Conservation (phyloP, 768 basidiomycete genomes). For the Xerocomellus amylosporus region DNA sequence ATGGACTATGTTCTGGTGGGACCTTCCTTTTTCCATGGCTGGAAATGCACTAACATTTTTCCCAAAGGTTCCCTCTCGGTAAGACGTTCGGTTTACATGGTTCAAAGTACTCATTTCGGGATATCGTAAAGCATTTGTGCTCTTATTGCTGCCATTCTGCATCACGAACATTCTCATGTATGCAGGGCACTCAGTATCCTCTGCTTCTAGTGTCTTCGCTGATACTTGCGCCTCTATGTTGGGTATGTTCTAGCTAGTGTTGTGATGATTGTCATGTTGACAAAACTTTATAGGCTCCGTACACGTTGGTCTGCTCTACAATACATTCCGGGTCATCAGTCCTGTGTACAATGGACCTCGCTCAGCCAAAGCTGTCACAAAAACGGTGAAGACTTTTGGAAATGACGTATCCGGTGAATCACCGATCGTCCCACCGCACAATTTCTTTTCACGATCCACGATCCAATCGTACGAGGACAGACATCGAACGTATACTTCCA, state of each 20-base stretch:
- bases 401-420: conserved; percentile 24
- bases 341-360: conserved; percentile 43
- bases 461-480: conserved; percentile 1
- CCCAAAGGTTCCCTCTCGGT: conserved; percentile 59
- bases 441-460: neutral
- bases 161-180: conserved; percentile 47
- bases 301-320: conserved; percentile 65
- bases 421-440: conserved; percentile 5
- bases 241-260: conserved; percentile 38
- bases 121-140: conserved; percentile 49
- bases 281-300: conserved; percentile 49
- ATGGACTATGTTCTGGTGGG: conserved; percentile 69
- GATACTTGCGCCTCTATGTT: conserved; percentile 50
- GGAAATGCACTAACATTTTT: conserved; percentile 2
- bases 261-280: neutral
- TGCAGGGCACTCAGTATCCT: conserved; percentile 49
- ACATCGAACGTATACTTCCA: neutral
- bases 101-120: conserved; percentile 1
- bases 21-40: conserved; percentile 4
- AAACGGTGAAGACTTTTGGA: conserved; percentile 22
- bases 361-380: conserved; percentile 1
- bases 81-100: conserved; percentile 17
- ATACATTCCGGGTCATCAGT: conserved; percentile 61
- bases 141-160: conserved; percentile 58
- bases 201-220: conserved; percentile 47